Conservation (phyloP, 768 basidiomycete genomes). For the Tricholoma flavovirens region DNA sequence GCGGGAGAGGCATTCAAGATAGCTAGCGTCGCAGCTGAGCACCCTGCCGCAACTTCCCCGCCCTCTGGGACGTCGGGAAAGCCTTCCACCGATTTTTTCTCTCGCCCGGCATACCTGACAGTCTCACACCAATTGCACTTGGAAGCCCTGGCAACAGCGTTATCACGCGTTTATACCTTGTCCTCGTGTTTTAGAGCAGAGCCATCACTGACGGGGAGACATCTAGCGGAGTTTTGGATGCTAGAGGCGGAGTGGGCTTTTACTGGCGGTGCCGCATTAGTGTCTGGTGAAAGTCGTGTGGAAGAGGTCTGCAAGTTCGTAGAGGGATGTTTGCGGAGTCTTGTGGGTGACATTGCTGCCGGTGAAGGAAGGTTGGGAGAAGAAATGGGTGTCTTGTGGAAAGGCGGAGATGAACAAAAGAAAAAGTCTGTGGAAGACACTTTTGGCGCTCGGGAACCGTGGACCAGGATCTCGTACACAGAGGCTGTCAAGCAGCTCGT, state of each 20-base stretch:
- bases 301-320: slow-evolving; percentile 39
- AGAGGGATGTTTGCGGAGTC: slow-evolving; percentile 29
- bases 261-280: neutral
- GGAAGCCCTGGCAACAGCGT: slow-evolving; percentile 73
- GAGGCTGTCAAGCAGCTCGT: slow-evolving; percentile 63
- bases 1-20: slow-evolving; percentile 89
- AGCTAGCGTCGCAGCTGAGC: slow-evolving; percentile 30
- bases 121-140: slow-evolving; percentile 96
- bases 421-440: slow-evolving; percentile 31
- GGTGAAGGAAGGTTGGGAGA: slow-evolving; percentile 16
- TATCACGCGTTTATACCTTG: slow-evolving; percentile 86
- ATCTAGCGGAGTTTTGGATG: slow-evolving; percentile 99
- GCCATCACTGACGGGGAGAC: slow-evolving; percentile 79
- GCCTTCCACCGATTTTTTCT: slow-evolving; percentile 57
- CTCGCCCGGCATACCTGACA: slow-evolving; percentile 74
- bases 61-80: slow-evolving; percentile 6
- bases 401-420: slow-evolving; percentile 30
- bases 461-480: slow-evolving; percentile 75
- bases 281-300: slow-evolving; percentile 16
- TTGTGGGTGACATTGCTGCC: slow-evolving; percentile 15
- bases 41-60: slow-evolving; percentile 19
- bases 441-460: slow-evolving; percentile 33
- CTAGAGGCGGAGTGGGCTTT: slow-evolving; percentile 89
- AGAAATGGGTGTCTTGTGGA: slow-evolving; percentile 35
- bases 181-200: slow-evolving; percentile 95